These are phyloP conservation scores for Corymbia calophylla DNA, from an alignment of 441 rosid species.

Conservation along the genomic window DNA sequence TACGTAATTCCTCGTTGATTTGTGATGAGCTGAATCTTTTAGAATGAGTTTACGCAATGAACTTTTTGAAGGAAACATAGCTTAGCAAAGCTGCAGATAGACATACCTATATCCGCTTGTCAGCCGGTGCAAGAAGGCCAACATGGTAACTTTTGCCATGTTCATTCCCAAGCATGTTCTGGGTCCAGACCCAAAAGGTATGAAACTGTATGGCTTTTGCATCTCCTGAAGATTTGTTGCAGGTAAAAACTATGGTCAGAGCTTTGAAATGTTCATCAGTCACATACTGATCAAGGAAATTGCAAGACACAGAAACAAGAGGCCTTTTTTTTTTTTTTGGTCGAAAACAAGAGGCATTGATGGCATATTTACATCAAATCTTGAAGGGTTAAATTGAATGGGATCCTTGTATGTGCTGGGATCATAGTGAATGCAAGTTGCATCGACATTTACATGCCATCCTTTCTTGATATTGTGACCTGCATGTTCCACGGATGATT, in stretches of 20 bases:
- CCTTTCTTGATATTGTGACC: constrained; percentile 47
- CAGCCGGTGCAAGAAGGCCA: constrained; percentile 41
- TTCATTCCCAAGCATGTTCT: constrained; percentile 51
- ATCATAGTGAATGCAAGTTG: constrained; percentile 40
- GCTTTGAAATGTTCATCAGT: neutral
- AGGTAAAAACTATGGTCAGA: neutral
- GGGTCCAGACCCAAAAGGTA: constrained; percentile 53
- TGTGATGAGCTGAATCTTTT: neutral
- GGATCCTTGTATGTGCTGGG: constrained; percentile 37
- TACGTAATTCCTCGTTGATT: neutral
- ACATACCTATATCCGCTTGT: constrained; percentile 36
- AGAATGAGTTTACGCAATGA: neutral
- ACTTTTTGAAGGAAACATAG: neutral
- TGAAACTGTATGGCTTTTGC: constrained; percentile 46
- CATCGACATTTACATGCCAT: constrained; percentile 53
- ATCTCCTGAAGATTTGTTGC: constrained; percentile 24
- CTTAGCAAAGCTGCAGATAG: neutral
- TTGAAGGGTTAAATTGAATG: constrained; percentile 39
- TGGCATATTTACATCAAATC: constrained; percentile 39
- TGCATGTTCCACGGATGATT: neutral
- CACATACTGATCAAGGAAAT: neutral
- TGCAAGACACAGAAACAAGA: neutral
- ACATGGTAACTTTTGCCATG: constrained; percentile 46
- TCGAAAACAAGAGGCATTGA: neutral
- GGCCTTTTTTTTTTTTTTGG: neutral